phyloP scores from a whole-genome alignment of 1,139 yeast genomes.

The Saccharomyces hybrid region DNA sequence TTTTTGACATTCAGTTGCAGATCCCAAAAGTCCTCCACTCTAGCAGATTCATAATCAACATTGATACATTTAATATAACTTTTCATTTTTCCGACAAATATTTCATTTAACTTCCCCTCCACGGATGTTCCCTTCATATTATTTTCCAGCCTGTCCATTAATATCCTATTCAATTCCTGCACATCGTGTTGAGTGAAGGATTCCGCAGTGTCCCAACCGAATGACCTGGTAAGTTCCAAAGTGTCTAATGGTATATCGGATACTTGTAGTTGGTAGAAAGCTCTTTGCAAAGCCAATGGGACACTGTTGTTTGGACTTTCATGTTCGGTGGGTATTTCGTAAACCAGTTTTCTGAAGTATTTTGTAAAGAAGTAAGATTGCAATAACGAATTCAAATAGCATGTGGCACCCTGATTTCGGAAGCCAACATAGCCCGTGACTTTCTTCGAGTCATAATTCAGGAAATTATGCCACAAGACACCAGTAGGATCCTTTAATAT shows the following conservation, averaged over 20 bases:
- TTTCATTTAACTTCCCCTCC: constrained; percentile 68
- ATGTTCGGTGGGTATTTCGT: constrained; percentile 72
- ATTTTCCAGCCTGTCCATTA: constrained; percentile 88
- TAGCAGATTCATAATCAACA: constrained; percentile 90
- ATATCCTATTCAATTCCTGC: constrained; percentile 87
- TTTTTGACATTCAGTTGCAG: constrained; percentile 91
- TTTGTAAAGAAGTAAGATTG: constrained; percentile 88
- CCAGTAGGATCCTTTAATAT: constrained; percentile 87
- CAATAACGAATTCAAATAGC: constrained; percentile 82
- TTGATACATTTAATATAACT: constrained; percentile 87
- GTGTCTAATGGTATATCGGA: constrained; percentile 77
- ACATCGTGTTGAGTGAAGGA: constrained; percentile 98
- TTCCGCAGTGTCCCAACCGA: constrained; percentile 96
- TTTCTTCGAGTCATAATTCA: constrained; percentile 78
- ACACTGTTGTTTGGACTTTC: constrained; percentile 52
- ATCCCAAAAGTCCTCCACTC: constrained; percentile 97
- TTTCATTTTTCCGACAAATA: constrained; percentile 96
- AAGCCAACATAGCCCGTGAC: constrained; percentile 89
- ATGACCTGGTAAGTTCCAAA: constrained; percentile 74
- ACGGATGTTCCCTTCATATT: constrained; percentile 87
- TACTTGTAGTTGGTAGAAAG: constrained; percentile 70
- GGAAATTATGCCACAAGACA: constrained; percentile 83
- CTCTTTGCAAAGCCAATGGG: constrained; percentile 77
- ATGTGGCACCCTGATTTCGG: constrained; percentile 95
- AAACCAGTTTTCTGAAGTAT: constrained; percentile 74